Conservation (phyloP, 1,284 basidiomycete species). For the Marasmius oreades region DNA sequence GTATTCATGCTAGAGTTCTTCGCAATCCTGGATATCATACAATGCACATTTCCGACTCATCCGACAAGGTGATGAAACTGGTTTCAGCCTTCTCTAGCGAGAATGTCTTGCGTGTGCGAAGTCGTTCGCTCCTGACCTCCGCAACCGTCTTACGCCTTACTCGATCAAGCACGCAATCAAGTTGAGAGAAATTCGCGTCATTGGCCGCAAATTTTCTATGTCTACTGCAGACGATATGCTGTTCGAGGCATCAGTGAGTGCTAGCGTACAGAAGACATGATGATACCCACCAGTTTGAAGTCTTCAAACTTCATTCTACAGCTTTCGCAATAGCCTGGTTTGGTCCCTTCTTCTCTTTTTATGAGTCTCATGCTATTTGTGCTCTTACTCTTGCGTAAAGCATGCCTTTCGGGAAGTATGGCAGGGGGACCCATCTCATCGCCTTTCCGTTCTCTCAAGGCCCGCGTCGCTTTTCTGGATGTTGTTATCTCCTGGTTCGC, state of each 20-base stretch:
- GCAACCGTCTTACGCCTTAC: constrained; percentile 64
- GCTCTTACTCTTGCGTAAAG: constrained; percentile 67
- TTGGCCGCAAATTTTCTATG: constrained; percentile 88
- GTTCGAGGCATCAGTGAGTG: constrained; percentile 6
- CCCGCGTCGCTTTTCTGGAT: constrained; percentile 44
- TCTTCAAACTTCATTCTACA: constrained; percentile 90
- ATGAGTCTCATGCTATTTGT: constrained; percentile 73
- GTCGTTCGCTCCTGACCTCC: constrained; percentile 35
- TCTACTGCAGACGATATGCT: constrained; percentile 79
- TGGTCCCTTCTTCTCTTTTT: constrained; percentile 79
- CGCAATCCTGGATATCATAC: not conserved
- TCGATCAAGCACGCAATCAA: constrained; percentile 78
- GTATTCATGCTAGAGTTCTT: too few species aligned
- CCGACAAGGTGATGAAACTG: not conserved
- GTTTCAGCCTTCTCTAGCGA: not conserved
- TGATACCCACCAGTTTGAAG: constrained; percentile 68
- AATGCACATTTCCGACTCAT: not conserved
- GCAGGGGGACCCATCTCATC: constrained; percentile 65
- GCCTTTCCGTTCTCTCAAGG: constrained; percentile 29
- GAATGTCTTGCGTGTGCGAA: not conserved
- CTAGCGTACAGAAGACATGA: constrained; percentile 2
- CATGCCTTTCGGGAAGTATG: constrained; percentile 49
- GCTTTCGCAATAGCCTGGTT: constrained; percentile 98
- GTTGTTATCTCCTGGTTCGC: constrained; percentile 64
- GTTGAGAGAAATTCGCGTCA: constrained; percentile 75